Base-by-base conservation (phyloP, 2,329 filamentous ascomycete genomes). In the Rhynchosporium agropyri region DNA sequence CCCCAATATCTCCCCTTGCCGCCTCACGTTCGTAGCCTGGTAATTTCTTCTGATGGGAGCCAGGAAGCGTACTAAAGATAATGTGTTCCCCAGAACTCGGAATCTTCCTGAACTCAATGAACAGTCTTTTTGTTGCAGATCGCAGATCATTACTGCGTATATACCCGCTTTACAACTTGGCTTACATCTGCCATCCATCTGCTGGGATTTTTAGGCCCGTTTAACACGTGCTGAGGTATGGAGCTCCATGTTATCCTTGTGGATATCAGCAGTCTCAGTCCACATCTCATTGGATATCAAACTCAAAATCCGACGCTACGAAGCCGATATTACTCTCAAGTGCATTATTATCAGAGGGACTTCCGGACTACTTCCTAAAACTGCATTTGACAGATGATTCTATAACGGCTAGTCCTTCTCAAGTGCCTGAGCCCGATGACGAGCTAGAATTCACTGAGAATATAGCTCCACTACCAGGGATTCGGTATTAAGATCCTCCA, bases 81-180 rank as follows among this genome's bases (percentile, higher is more conserved):
- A 33, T n/a, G 38, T 38, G 33, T 53, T 43, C 53, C 53, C 53
- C 53, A 28, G 38, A 56, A 56, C 29, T 46, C 20, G 53, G 53
- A 46, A 56, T 28, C n/a, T 56, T 40, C 38, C 10, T 56, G 53
- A 43, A 43, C 53, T 56, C 53, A 31, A 46, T 33, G 38, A 46
- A 56, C 36, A 45, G 46, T 61, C 53, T 36, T 55, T 20, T 20
- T 20, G 20, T 20, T 20, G 20, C 59, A 61, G 50, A 61, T 61
- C 15, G 59, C 59, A 38, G 42, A 61, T 56, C 50, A 5, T 33
- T 56, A n/a, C 36, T 20, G 38, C 8, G 1, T 53, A 7, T 12
- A 46, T 48, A 38, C 59, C 29, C 42, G 46, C 48, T 33, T 2
- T 38, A 10, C 29, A 10, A 42, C 42, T 55, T 48, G 42, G 50